A percentile compares a stretch with the other conserved stretches of the same genome.
These are phyloP conservation scores for Suillus bovinus DNA, from an alignment of 768 basidiomycete species.

Conservation along the genomic window DNA sequence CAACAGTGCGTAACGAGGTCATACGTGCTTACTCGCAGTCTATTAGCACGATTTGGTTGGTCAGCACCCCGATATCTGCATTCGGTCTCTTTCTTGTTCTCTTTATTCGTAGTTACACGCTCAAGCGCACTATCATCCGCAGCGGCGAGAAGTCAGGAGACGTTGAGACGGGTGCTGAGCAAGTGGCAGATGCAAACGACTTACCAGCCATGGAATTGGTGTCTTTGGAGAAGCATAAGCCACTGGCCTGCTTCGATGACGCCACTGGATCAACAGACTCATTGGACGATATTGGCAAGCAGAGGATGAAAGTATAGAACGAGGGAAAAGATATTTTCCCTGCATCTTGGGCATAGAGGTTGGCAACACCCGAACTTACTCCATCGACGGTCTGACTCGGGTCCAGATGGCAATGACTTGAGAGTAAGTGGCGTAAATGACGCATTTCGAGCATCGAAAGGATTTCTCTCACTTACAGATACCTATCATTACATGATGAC, in stretches of 20 bases:
- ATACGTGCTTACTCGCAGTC: slow-evolving; percentile 39
- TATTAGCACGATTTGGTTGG: slow-evolving; percentile 41
- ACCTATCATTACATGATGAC: too few species aligned
- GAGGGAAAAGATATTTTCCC: not conserved
- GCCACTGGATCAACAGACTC: slow-evolving; percentile 11
- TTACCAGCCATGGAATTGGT: not conserved
- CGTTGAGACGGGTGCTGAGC: slow-evolving; percentile 27
- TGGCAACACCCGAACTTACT: not conserved
- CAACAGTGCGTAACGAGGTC: slow-evolving; percentile 30
- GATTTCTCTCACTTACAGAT: not conserved
- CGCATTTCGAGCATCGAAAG: not conserved
- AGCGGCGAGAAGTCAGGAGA: slow-evolving; percentile 23
- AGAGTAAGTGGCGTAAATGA: not conserved
- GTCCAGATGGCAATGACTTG: not conserved
- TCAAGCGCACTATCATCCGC: slow-evolving; percentile 30
- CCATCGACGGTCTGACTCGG: not conserved
- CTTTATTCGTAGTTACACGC: slow-evolving; percentile 37
- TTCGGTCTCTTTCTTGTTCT: slow-evolving; percentile 33
- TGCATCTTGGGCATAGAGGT: not conserved
- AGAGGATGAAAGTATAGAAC: slow-evolving; percentile 4
- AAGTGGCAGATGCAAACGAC: not conserved
- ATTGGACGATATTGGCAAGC: not conserved
- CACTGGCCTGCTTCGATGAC: not conserved
- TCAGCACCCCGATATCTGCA: slow-evolving; percentile 33
- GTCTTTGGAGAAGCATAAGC: not conserved